Evolutionary conservation across 495 filamentous ascomycete genomes (phyloP).

Genomic region (Bryoglossum gracile): DNA sequence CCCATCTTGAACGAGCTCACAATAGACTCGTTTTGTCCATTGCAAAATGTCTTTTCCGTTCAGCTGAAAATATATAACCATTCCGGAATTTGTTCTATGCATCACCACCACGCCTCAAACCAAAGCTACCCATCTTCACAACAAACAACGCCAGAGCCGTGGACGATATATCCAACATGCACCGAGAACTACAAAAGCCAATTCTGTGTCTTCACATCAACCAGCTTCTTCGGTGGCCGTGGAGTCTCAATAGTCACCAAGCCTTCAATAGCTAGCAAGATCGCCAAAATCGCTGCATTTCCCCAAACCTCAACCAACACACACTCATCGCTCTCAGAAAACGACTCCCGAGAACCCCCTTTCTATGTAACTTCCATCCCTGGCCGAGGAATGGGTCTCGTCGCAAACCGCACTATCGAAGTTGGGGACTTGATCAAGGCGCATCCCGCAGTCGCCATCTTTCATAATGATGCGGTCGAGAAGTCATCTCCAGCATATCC

Average conservation of each 20-base stretch:
- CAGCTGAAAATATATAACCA: conserved; percentile 1
- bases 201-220: conserved; percentile 18
- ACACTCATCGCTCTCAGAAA: background rate
- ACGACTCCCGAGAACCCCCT: conserved; percentile 6
- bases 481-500: background rate
- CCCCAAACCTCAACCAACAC: background rate
- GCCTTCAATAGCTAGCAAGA: conserved; percentile 8
- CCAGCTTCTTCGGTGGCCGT: conserved; percentile 1
- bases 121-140: background rate
- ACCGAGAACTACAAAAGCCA: background rate
- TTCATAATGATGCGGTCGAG: conserved; percentile 14
- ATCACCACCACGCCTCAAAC: background rate
- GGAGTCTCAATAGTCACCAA: conserved; percentile 19
- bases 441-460: conserved; percentile 7
- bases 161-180: conserved; percentile 12
- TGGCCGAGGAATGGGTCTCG: conserved; percentile 13
- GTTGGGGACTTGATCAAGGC: conserved; percentile 12
- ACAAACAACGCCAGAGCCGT: conserved; percentile 1
- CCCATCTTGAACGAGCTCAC: background rate
- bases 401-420: conserved; percentile 9
- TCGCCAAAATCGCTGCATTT: conserved; percentile 5
- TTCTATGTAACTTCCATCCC: conserved; percentile 4
- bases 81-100: background rate
- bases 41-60: background rate
- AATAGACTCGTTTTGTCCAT: background rate